Conservation (phyloP, 2,329 filamentous ascomycete species). For the Acarospora socialis region DNA sequence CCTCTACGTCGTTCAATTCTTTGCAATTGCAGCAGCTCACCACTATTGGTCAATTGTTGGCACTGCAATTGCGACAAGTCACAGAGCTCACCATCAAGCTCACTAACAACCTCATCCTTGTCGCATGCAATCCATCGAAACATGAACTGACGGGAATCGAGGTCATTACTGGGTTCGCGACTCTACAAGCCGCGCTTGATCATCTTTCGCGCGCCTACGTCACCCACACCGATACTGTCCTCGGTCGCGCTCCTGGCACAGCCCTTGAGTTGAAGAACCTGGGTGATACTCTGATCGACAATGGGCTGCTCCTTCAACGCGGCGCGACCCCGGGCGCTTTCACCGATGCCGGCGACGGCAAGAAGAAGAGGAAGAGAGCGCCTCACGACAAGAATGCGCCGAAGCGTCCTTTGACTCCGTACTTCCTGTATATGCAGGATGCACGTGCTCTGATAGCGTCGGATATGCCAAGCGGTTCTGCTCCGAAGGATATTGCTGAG, state of each 20-base stretch:
- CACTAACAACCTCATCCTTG: too few species aligned
- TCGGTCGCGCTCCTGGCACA: slow-evolving; percentile 45
- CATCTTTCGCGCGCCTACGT: slow-evolving; percentile 73
- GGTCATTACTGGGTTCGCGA: slow-evolving; percentile 65
- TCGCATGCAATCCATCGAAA: too few species aligned
- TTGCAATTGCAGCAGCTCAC: background rate
- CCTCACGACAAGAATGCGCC: slow-evolving; percentile 84
- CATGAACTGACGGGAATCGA: slow-evolving; percentile 30
- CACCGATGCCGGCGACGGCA: slow-evolving; percentile 44
- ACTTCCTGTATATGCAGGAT: slow-evolving; percentile 87
- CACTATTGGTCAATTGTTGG: too few species aligned
- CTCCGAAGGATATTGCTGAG: slow-evolving; percentile 74
- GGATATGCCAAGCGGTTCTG: slow-evolving; percentile 59
- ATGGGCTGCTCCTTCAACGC: slow-evolving; percentile 26
- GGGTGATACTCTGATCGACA: slow-evolving; percentile 24
- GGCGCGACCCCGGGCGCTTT: slow-evolving; percentile 19
- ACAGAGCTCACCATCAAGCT: too few species aligned
- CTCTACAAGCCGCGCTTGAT: slow-evolving; percentile 65
- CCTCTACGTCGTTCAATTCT: background rate
- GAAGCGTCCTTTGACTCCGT: slow-evolving; percentile 85
- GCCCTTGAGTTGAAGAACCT: slow-evolving; percentile 37
- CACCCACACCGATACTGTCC: slow-evolving; percentile 71
- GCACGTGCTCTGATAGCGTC: slow-evolving; percentile 69
- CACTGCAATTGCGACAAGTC: too few species aligned
- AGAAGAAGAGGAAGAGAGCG: slow-evolving; percentile 83